Conservation (phyloP, 2,329 filamentous ascomycete species). For the Aspergillus hiratsukae region DNA sequence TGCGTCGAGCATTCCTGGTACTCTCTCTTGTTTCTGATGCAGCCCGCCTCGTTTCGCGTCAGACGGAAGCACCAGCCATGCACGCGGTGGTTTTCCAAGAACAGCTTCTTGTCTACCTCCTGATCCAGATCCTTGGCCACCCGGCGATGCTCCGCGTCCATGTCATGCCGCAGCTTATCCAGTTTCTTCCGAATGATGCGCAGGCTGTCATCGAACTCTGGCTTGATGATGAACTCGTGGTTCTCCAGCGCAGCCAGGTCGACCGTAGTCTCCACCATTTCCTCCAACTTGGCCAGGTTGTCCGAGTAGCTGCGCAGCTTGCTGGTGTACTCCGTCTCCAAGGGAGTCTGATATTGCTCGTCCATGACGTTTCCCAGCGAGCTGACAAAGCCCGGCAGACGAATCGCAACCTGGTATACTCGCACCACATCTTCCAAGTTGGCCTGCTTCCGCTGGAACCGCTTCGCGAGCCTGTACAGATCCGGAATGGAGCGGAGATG, state of each 20-base stretch:
- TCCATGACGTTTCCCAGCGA: constrained; percentile 94
- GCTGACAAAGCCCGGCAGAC: constrained; percentile 81
- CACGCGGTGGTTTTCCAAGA: constrained; percentile 91
- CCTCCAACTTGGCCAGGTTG: constrained; percentile 78
- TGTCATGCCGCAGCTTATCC: constrained; percentile 75
- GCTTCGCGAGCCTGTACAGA: constrained; percentile 86
- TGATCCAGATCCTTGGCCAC: constrained; percentile 79
- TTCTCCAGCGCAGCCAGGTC: constrained; percentile 93
- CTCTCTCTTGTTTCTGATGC: constrained; percentile 82
- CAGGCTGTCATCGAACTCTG: constrained; percentile 89
- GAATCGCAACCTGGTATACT: constrained; percentile 90
- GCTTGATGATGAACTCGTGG: constrained; percentile 98
- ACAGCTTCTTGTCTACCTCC: constrained; percentile 97
- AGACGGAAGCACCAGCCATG: constrained; percentile 96
- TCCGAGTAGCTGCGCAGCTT: constrained; percentile 74
- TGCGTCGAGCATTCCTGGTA: constrained; percentile 97
- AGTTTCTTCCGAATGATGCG: constrained; percentile 86
- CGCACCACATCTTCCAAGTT: constrained; percentile 93
- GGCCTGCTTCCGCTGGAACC: constrained; percentile 86
- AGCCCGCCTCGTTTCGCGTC: constrained; percentile 83
- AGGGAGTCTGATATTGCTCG: constrained; percentile 79
- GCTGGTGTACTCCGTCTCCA: constrained; percentile 81
- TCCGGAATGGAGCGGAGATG: constrained; percentile 91
- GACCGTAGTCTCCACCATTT: constrained; percentile 98
- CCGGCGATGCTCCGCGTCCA: constrained; percentile 73